Percentiles rank a stretch among this genome's conserved stretches.
Conservation (phyloP, 1,139 yeast genomes). For the Blastobotrys elegans region DNA sequence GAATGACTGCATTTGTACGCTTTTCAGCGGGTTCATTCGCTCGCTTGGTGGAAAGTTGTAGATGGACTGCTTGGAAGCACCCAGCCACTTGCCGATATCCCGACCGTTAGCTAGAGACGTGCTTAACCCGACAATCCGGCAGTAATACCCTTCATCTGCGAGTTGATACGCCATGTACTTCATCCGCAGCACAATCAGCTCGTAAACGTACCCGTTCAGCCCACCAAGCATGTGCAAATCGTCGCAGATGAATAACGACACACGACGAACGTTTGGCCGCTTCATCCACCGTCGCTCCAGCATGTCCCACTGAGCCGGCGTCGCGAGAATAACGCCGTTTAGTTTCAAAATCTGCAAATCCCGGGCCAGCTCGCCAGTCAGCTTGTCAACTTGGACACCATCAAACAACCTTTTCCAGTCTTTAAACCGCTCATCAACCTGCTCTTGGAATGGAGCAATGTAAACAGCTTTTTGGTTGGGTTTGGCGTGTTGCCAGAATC, state of each 20-base stretch:
- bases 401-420: slow-evolving; percentile 50
- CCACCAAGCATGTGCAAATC: slow-evolving; percentile 70
- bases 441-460: slow-evolving; percentile 55
- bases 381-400: slow-evolving; percentile 40
- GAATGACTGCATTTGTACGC: slow-evolving; percentile 51
- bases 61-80: slow-evolving; percentile 52
- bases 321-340: slow-evolving; percentile 66
- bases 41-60: slow-evolving; percentile 68
- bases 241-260: slow-evolving; percentile 68
- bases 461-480: slow-evolving; percentile 53
- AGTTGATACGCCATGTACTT: slow-evolving; percentile 59
- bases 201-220: slow-evolving; percentile 57
- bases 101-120: slow-evolving; percentile 67
- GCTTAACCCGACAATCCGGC: slow-evolving; percentile 64
- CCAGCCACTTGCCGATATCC: slow-evolving; percentile 86
- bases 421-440: slow-evolving; percentile 43
- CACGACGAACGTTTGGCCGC: slow-evolving; percentile 50
- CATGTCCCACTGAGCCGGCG: slow-evolving; percentile 72
- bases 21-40: slow-evolving; percentile 49
- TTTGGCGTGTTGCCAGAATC: slow-evolving; percentile 58
- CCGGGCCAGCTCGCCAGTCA: slow-evolving; percentile 56
- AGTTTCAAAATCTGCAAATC: slow-evolving; percentile 54
- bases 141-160: slow-evolving; percentile 11
- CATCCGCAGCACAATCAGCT: slow-evolving; percentile 64
- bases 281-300: slow-evolving; percentile 79